A percentile compares a stretch with the other conserved stretches of the same genome.
These are phyloP conservation scores for Curvularia sp. DNA, from an alignment of 2,329 filamentous ascomycete genomes.

Conservation along the genomic window DNA sequence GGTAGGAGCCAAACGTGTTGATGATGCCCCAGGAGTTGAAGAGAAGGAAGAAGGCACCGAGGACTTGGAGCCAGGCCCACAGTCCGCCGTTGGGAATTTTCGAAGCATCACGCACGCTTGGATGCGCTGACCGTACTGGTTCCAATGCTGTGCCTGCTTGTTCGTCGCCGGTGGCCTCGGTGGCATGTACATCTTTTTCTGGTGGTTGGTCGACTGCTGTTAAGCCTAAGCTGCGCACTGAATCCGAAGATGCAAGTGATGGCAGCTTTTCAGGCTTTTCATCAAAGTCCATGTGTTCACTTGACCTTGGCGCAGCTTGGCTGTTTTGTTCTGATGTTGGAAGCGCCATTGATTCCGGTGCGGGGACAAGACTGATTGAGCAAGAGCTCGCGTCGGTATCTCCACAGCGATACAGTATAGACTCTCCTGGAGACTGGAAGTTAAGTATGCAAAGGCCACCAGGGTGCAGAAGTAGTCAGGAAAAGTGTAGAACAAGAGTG, in stretches of 20 bases:
- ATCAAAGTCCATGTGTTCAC: slow-evolving; percentile 17
- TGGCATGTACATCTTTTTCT: slow-evolving; percentile 26
- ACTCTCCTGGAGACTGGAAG: background rate
- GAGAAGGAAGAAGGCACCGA: slow-evolving; percentile 57
- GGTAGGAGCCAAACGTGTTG: slow-evolving; percentile 59
- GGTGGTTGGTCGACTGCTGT: slow-evolving; percentile 14
- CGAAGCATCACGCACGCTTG: slow-evolving; percentile 52
- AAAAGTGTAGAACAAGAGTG: background rate
- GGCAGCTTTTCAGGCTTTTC: slow-evolving; percentile 26
- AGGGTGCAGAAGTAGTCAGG: background rate
- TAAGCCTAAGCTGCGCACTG: slow-evolving; percentile 15
- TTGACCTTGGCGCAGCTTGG: slow-evolving; percentile 1
- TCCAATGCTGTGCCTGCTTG: slow-evolving; percentile 19
- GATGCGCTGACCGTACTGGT: slow-evolving; percentile 29
- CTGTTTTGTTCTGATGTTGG: background rate
- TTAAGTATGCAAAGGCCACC: background rate
- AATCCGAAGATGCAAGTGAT: slow-evolving; percentile 24
- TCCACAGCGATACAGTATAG: background rate
- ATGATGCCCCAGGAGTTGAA: slow-evolving; percentile 58
- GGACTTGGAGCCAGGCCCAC: slow-evolving; percentile 57
- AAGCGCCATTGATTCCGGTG: background rate
- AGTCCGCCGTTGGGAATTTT: slow-evolving; percentile 57
- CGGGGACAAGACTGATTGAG: no score
- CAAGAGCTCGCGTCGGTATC: no score
- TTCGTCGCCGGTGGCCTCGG: slow-evolving; percentile 14